These are phyloP conservation scores for Leccinum variabile DNA, from an alignment of 1,284 basidiomycete genomes.

Conservation along the genomic window DNA sequence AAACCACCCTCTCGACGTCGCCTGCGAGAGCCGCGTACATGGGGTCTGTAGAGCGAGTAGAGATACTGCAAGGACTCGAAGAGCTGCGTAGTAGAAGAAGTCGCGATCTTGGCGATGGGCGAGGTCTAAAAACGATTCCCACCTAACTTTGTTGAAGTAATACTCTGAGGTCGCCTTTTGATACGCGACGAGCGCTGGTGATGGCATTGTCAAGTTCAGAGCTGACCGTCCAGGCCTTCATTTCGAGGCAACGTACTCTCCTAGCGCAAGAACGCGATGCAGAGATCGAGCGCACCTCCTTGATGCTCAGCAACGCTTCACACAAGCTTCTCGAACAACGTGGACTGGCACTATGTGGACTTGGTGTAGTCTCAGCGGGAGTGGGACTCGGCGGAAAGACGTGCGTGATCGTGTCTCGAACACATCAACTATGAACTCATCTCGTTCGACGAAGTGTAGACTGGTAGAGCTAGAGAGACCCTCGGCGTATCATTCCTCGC, in stretches of 20 bases:
- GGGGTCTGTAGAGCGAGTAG: conserved; percentile 35
- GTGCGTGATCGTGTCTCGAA: conserved; percentile 44
- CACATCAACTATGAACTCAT: background rate
- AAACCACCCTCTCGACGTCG: background rate
- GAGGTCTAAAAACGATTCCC: conserved; percentile 4
- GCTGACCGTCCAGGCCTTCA: conserved; percentile 56
- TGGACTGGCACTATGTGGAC: conserved; percentile 76
- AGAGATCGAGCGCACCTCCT: conserved; percentile 79
- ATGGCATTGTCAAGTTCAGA: conserved; percentile 32
- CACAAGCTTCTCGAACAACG: conserved; percentile 86
- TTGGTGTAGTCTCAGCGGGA: conserved; percentile 69
- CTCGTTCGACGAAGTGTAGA: conserved; percentile 45
- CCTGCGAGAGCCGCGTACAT: conserved; percentile 37
- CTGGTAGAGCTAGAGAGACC: conserved; percentile 87
- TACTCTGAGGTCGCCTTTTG: background rate
- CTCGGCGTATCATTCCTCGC: conserved; percentile 71
- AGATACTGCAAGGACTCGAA: conserved; percentile 29
- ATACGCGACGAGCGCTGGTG: background rate
- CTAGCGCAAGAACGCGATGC: conserved; percentile 75
- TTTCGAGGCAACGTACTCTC: conserved; percentile 69
- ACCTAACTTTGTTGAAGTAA: too few relatives aligned
- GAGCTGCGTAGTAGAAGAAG: conserved; percentile 23
- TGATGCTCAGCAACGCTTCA: conserved; percentile 82
- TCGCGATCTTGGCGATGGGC: conserved; percentile 25
- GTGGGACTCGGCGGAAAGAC: conserved; percentile 91